Base-by-base conservation (phyloP, 1,284 basidiomycete species). In the Marasmius fiardii region DNA sequence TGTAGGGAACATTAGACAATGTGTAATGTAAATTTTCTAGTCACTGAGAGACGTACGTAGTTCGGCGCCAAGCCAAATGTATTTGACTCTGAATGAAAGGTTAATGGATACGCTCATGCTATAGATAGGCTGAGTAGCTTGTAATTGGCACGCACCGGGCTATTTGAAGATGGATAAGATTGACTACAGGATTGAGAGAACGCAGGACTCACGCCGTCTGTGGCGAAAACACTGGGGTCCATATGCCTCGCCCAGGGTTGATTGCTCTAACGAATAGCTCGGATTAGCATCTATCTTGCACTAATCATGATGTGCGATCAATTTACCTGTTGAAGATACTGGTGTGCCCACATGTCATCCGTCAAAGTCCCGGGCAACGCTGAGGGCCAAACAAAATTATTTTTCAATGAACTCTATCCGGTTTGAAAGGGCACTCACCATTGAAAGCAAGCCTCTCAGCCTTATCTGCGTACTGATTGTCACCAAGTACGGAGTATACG, bases 401-500 rank as follows among this genome's bases (percentile, higher is more conserved):
- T 8, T 44, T 21, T 24, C 20, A 11, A n/a, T n/a, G 43, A 8
- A 21, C 24, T 2, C 28, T 4, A 31, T 10, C 10, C 28, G 28
- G 28, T 31, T 31, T 31, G 4, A 10, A 10, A 10, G 28, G 28
- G 10, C 10, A 5, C 45, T 16, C 20, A 56, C 56, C 59, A 52
- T 61, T 61, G 48, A 54, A 61, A n/a, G 60, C 60, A 26, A 61
- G 31, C 33, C 51, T 59, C 51, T 61, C 60, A 10, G 59, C 51
- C 50, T 31, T 51, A 37, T 61, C 60, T 16, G 60, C 58, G 21
- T 34, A 59, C 8, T 41, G n/a, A 35, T 59, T 59, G 48, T 61
- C 58, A 2, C 60, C 60, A 8, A 61, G 53, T 12, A 61, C 47
- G 11, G 44, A 34, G 35, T 61, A 61, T 4, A 55, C 45, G 37